phyloP scores from a whole-genome alignment of 306 rosid species.

The Datisca glomerata region DNA sequence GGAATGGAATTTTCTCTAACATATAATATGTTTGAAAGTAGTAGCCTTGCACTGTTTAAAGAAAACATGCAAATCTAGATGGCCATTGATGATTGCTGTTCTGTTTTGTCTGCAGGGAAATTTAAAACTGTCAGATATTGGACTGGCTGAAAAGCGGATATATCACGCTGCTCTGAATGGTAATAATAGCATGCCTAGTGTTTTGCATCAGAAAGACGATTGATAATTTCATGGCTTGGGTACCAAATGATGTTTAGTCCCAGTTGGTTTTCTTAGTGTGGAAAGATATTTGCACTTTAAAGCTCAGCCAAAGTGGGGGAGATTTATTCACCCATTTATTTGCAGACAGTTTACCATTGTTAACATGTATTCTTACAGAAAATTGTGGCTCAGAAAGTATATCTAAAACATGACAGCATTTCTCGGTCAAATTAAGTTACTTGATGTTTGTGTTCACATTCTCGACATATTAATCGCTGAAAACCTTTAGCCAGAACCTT shows the following conservation, averaged over 20 bases:
- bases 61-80: too few relatives aligned
- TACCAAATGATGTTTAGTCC: constrained; percentile 53
- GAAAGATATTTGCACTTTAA: constrained; percentile 23
- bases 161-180: constrained; percentile 91
- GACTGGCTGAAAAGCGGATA: constrained; percentile 81
- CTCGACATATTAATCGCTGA: constrained; percentile 16
- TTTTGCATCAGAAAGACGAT: constrained; percentile 90
- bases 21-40: too few relatives aligned
- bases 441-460: constrained; percentile 13
- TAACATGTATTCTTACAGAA: too few relatives aligned
- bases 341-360: too few relatives aligned
- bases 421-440: too few relatives aligned
- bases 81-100: constrained; percentile 71
- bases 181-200: constrained; percentile 89
- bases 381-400: too few relatives aligned
- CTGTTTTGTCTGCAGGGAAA: constrained; percentile 49
- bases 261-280: constrained; percentile 34
- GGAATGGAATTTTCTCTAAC: too few relatives aligned
- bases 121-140: constrained; percentile 58
- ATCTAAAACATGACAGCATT: too few relatives aligned
- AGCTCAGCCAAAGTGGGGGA: constrained; percentile 34
- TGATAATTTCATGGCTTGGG: constrained; percentile 70
- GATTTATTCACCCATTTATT: constrained; percentile 4
- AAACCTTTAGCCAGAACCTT: constrained; percentile 16
- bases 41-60: too few relatives aligned